Evolutionary conservation across 345 rosid species (phyloP).

Genomic region (Citrus cavaleriei): DNA sequence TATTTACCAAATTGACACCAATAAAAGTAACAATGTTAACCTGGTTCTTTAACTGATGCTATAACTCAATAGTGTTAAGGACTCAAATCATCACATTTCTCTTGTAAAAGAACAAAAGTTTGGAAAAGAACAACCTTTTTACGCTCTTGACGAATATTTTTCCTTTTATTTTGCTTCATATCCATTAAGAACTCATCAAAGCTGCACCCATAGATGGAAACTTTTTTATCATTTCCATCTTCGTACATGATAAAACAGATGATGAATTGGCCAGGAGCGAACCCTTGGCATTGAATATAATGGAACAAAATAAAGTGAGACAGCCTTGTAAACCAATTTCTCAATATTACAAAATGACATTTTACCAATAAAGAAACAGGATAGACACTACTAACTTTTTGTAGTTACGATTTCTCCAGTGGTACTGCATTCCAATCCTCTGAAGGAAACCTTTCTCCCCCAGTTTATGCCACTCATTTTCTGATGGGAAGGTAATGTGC

Average conservation of each 20-base stretch:
- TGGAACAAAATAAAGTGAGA: background rate
- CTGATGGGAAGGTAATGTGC: conserved; percentile 83
- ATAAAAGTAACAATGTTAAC: background rate
- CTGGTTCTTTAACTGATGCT: background rate
- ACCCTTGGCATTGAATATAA: background rate
- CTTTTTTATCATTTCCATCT: conserved; percentile 5
- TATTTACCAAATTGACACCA: background rate
- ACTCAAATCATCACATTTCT: background rate
- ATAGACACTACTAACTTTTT: conserved; percentile 43
- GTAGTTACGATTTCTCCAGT: conserved; percentile 86
- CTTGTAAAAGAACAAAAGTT: background rate
- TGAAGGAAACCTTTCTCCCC: conserved; percentile 71
- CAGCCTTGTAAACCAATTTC: background rate
- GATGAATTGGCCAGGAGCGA: background rate
- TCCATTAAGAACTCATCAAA: conserved; percentile 98
- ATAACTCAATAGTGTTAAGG: background rate
- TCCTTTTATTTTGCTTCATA: conserved; percentile 88
- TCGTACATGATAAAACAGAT: background rate
- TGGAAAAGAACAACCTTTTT: conserved; percentile 57
- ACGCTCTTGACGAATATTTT: conserved; percentile 89
- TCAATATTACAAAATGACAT: background rate
- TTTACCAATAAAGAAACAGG: background rate
- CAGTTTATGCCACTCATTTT: conserved; percentile 67
- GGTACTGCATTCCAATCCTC: conserved; percentile 95
- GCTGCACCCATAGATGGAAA: conserved; percentile 34